phyloP scores from a whole-genome alignment of 2,329 filamentous ascomycete species.

The Pseudogymnoascus sp. region DNA sequence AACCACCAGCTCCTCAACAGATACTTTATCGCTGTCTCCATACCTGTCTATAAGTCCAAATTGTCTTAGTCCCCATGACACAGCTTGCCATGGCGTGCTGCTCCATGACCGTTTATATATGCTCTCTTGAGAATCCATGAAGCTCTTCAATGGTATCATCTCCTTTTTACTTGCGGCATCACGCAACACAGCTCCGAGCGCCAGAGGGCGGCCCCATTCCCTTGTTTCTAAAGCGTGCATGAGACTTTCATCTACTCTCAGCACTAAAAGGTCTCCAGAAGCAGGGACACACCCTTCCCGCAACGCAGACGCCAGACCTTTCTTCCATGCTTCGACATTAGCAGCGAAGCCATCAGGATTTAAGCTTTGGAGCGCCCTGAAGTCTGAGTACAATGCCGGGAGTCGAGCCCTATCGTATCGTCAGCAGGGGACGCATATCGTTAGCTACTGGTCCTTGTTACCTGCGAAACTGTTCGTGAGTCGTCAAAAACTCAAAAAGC shows the following conservation, averaged over 20 bases:
- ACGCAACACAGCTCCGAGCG: constrained; percentile 66
- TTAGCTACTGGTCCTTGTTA: constrained; percentile 25
- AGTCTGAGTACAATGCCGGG: constrained; percentile 83
- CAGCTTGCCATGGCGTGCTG: constrained; percentile 55
- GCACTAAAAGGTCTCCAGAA: constrained; percentile 41
- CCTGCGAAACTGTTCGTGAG: constrained; percentile 56
- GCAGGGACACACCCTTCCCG: constrained; percentile 47
- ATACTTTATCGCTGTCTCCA: constrained; percentile 47
- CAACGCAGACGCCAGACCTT: constrained; percentile 62
- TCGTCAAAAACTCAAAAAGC: constrained; percentile 58
- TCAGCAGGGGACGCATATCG: neutral
- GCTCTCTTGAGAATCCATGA: constrained; percentile 56
- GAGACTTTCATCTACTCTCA: constrained; percentile 55
- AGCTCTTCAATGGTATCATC: constrained; percentile 64
- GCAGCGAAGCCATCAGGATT: constrained; percentile 82
- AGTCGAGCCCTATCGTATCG: constrained; percentile 55
- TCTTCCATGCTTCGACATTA: constrained; percentile 73
- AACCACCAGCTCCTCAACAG: constrained; percentile 57
- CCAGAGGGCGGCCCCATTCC: constrained; percentile 74
- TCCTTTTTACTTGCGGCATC: constrained; percentile 65
- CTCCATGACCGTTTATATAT: constrained; percentile 66
- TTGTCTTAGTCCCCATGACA: constrained; percentile 69
- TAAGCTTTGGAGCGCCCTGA: constrained; percentile 61
- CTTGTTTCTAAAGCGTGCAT: constrained; percentile 64
- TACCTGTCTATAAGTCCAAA: constrained; percentile 52